Evolutionary conservation across 2,329 filamentous ascomycete genomes (phyloP).

Genomic region (Arthrinium phaeospermum): DNA sequence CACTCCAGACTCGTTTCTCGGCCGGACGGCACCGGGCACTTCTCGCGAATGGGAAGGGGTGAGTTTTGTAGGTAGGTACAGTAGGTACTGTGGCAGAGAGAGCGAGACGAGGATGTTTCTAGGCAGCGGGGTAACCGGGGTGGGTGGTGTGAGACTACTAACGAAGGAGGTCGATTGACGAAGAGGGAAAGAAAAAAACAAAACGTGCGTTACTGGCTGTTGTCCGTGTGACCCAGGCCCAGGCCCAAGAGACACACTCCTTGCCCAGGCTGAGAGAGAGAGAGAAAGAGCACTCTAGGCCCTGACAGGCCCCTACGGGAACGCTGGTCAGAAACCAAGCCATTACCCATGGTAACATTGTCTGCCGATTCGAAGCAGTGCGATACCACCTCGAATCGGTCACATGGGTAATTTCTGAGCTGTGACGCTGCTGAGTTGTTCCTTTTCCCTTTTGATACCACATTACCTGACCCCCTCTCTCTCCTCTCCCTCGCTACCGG

Average conservation of each 20-base stretch:
- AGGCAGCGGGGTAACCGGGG: neutral
- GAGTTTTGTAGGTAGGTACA: neutral
- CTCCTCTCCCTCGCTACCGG: neutral
- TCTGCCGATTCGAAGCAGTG: constrained; percentile 3
- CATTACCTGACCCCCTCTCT: neutral
- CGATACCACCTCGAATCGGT: constrained; percentile 4
- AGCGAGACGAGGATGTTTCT: neutral
- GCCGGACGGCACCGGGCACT: constrained; percentile 8
- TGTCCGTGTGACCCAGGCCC: too few relatives aligned
- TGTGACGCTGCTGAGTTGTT: constrained; percentile 3
- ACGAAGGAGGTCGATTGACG: too few relatives aligned
- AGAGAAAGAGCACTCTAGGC: neutral
- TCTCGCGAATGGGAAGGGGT: neutral
- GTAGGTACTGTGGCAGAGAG: neutral
- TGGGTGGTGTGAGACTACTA: neutral
- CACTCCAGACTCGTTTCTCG: neutral
- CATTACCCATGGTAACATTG: neutral
- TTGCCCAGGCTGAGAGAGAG: too few relatives aligned
- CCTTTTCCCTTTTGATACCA: neutral
- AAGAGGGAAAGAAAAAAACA: neutral
- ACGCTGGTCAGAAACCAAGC: neutral
- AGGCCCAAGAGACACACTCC: too few relatives aligned
- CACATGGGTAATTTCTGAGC: neutral
- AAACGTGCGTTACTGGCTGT: neutral
- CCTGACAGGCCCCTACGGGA: neutral